A percentile compares a stretch with the other conserved stretches of the same genome.
Evolutionary conservation across 2,329 filamentous ascomycete species (phyloP).

Genomic region (Penicillium brasilianum): DNA sequence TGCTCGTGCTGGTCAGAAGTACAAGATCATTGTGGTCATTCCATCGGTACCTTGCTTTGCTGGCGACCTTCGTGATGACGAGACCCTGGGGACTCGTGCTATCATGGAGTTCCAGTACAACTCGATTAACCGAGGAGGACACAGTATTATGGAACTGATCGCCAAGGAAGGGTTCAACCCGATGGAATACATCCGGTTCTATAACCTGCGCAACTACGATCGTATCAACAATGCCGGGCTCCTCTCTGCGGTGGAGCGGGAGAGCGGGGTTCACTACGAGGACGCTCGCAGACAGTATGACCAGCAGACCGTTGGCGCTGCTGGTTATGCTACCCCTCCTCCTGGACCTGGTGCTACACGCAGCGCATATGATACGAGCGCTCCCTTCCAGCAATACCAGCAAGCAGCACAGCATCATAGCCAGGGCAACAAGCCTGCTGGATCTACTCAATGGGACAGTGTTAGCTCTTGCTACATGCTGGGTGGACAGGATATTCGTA

Average conservation of each 20-base stretch:
- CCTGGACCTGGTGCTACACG: slow-evolving; percentile 25
- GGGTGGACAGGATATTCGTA: slow-evolving; percentile 70
- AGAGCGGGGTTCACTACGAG: slow-evolving; percentile 52
- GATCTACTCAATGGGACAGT: slow-evolving; percentile 70
- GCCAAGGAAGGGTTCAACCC: slow-evolving; percentile 78
- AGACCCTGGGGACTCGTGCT: slow-evolving; percentile 81
- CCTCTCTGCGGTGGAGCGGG: slow-evolving; percentile 45
- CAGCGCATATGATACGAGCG: slow-evolving; percentile 46
- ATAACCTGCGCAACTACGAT: slow-evolving; percentile 93
- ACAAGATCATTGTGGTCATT: slow-evolving; percentile 86
- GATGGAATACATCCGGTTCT: slow-evolving; percentile 83
- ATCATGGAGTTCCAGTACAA: slow-evolving; percentile 99
- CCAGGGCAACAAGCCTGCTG: slow-evolving; percentile 51
- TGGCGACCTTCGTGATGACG: slow-evolving; percentile 82
- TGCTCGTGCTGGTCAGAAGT: slow-evolving; percentile 81
- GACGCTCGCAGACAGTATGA: slow-evolving; percentile 52
- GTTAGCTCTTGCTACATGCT: slow-evolving; percentile 85
- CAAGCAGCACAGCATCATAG: slow-evolving; percentile 62
- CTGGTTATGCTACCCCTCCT: slow-evolving; percentile 44
- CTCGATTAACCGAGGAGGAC: slow-evolving; percentile 87
- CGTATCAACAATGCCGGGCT: slow-evolving; percentile 67
- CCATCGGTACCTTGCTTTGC: slow-evolving; percentile 93
- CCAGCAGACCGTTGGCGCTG: slow-evolving; percentile 52
- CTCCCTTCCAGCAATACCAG: slow-evolving; percentile 72
- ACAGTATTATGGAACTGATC: slow-evolving; percentile 87